Conservation (phyloP, 2,329 filamentous ascomycete genomes). For the Talaromyces sp. region DNA sequence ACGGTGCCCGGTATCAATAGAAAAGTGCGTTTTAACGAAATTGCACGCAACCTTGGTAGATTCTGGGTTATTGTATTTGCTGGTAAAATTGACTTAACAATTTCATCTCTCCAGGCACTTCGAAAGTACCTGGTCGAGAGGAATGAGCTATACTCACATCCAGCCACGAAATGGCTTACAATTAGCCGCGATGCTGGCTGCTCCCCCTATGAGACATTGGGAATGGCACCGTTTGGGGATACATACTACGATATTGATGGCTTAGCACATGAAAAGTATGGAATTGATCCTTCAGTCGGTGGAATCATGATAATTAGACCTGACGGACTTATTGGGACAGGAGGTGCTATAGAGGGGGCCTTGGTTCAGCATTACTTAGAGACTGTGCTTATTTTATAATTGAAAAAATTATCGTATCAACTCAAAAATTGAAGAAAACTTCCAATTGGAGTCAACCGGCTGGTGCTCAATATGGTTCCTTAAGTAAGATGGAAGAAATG, state of each 20-base stretch:
- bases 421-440: background rate
- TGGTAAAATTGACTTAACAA: conserved; percentile 1
- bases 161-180: conserved; percentile 25
- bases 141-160: background rate
- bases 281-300: background rate
- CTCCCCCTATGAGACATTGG: conserved; percentile 35
- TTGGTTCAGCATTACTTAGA: background rate
- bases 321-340: background rate
- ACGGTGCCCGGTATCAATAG: conserved; percentile 24
- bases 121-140: background rate
- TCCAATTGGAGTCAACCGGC: background rate
- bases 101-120: background rate
- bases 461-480: too few relatives aligned
- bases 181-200: conserved; percentile 30
- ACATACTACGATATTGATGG: conserved; percentile 35
- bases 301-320: background rate
- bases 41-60: conserved; percentile 24
- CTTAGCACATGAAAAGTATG: conserved; percentile 33
- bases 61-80: conserved; percentile 23
- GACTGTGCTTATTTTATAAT: background rate
- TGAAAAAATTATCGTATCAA: background rate
- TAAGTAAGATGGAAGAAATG: background rate
- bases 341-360: background rate
- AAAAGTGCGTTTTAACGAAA: conserved; percentile 22
- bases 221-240: conserved; percentile 31